These are phyloP conservation scores for Houttuynia cordata DNA, from an alignment of 164 flowering plant species.

Conservation along the genomic window DNA sequence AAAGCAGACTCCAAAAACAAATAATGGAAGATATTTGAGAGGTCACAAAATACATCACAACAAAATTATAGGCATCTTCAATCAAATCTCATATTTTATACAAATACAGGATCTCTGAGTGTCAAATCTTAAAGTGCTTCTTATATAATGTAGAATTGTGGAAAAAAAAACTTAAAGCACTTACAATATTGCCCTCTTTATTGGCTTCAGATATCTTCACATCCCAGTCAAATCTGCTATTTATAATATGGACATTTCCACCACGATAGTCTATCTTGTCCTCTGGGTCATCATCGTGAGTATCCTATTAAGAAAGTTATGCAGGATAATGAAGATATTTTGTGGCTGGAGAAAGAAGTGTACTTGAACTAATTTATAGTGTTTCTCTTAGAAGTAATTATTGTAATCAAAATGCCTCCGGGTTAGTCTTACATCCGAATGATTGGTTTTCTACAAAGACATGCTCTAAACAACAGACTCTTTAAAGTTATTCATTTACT, in stretches of 20 bases:
- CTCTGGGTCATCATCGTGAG: constrained; percentile 5
- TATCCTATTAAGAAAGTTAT: neutral
- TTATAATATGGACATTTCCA: constrained; percentile 43
- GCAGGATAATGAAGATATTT: neutral
- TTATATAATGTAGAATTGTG: neutral
- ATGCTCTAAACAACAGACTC: too few relatives aligned
- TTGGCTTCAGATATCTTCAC: constrained; percentile 47
- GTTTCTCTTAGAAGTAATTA: too few relatives aligned
- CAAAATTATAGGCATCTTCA: too few relatives aligned
- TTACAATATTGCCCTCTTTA: constrained; percentile 38
- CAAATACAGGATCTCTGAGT: neutral
- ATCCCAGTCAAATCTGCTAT: constrained; percentile 44
- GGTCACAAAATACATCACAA: too few relatives aligned
- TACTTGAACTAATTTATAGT: neutral
- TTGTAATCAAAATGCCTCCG: too few relatives aligned
- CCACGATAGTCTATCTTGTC: constrained; percentile 19
- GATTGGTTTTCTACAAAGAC: too few relatives aligned
- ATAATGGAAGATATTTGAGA: too few relatives aligned
- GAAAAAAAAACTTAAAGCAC: constrained; percentile 3
- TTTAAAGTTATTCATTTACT: too few relatives aligned
- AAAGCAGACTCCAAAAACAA: too few relatives aligned
- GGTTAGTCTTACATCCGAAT: too few relatives aligned
- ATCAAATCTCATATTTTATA: too few relatives aligned
- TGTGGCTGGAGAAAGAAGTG: neutral
- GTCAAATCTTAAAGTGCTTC: neutral